Base-by-base conservation (phyloP, 2,329 filamentous ascomycete species). In the Penicillium aurantiogriseum region DNA sequence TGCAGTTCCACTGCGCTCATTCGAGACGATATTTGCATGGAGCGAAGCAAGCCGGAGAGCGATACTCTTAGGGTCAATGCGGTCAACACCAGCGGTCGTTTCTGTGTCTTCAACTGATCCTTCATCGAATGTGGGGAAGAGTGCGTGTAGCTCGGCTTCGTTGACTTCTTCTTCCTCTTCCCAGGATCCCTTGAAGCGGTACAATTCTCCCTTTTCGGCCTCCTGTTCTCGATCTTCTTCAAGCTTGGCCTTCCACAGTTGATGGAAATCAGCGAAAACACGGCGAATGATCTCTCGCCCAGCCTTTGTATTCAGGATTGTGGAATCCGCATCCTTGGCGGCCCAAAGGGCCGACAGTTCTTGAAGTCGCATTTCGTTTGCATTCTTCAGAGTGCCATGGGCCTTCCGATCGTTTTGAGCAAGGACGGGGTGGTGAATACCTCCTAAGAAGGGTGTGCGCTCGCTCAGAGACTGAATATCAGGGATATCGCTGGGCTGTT, bases 81-180 rank as follows among this genome's bases (percentile, higher is more conserved):
- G 59, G 55, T 51, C 57, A 58, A 76, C 64, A 33, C 62, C 57
- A 54, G 51, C 57, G 8, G 62, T 51, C 17, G 72, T 69, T 11
- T 64, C 50, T 8, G 63, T 65, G 50, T 74, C 72, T 46, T 77
- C 70, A 2, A 77, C 74, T 2, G 79, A 72, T 1, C 82, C 81
- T 1, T 83, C 81, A 15, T 90, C 86, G 62, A 86, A 95, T 5
- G 83, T 85, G 1, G 93, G 93, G 77, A 97, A 97, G 7, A 97
- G 78, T 62, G 89, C 83, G 21, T 87, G 82, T 63, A 96, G 88
- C 62, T 94, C 90, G 54, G 88, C 84, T 61, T 88, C 83, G 51
- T 91, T 85, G 10, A 84, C 79, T 65, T 89, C 88, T 55, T 95
- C 89, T 62, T 90, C 86, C 47, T 92, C 88, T 59, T 92, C 89